Evolutionary conservation across 106 monocot species (phyloP).

Genomic region (Iris macrosiphon): DNA sequence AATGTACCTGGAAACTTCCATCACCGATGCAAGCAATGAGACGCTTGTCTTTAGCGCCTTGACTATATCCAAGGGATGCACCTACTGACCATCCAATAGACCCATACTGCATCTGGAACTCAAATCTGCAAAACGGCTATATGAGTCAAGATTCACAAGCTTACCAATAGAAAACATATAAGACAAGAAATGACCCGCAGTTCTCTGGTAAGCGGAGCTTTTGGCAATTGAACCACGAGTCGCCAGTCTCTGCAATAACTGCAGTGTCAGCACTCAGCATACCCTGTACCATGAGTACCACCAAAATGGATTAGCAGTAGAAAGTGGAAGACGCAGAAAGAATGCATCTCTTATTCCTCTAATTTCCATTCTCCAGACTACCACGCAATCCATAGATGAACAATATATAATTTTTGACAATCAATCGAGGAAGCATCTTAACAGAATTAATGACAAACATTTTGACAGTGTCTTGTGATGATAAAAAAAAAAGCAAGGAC

Average conservation of each 20-base stretch:
- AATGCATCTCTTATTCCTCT: neutral
- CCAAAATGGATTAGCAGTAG: neutral
- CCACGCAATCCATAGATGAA: neutral
- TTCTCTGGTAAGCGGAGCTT: conserved; percentile 39
- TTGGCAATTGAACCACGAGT: conserved; percentile 58
- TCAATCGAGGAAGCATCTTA: too few relatives aligned
- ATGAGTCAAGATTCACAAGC: conserved; percentile 1
- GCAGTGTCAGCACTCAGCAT: conserved; percentile 30
- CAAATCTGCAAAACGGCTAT: conserved; percentile 17
- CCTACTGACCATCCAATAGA: conserved; percentile 51
- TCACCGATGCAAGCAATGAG: conserved; percentile 36
- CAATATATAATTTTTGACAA: neutral
- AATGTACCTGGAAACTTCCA: conserved; percentile 42
- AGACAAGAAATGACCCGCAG: conserved; percentile 19
- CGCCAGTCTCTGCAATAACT: conserved; percentile 43
- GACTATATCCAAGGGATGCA: conserved; percentile 42
- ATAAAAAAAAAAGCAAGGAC: too few relatives aligned
- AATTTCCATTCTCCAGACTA: neutral
- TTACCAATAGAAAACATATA: too few relatives aligned
- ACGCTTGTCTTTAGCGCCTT: conserved; percentile 31
- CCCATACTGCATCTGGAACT: conserved; percentile 51
- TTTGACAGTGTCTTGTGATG: too few relatives aligned
- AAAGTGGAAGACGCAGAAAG: neutral
- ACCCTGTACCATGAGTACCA: conserved; percentile 9
- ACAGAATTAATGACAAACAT: too few relatives aligned